Conservation (phyloP, 2,329 filamentous ascomycete species). For the Aspergillus felis region DNA sequence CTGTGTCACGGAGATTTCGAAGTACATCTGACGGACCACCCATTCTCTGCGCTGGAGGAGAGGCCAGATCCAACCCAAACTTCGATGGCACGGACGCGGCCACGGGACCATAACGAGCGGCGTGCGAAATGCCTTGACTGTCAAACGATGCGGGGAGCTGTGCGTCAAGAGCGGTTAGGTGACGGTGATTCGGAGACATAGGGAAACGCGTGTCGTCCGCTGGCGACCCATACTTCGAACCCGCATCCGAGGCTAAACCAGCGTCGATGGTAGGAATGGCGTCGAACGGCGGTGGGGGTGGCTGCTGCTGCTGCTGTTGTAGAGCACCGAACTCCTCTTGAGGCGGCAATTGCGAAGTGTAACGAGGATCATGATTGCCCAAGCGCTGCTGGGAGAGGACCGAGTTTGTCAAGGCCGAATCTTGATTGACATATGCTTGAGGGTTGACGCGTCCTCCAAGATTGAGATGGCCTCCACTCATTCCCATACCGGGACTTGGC, state of each 20-base stretch:
- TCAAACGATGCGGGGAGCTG: constrained; percentile 93
- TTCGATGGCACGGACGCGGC: constrained; percentile 89
- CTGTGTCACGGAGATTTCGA: constrained; percentile 61
- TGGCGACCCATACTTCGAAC: constrained; percentile 75
- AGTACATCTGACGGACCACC: constrained; percentile 62
- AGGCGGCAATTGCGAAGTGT: constrained; percentile 36
- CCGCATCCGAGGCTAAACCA: constrained; percentile 55
- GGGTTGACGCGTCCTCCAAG: constrained; percentile 65
- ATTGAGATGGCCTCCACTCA: constrained; percentile 59
- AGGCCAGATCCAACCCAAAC: constrained; percentile 71
- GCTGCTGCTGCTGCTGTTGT: constrained; percentile 37
- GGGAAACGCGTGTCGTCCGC: constrained; percentile 73
- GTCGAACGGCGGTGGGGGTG: constrained; percentile 40
- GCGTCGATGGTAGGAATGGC: constrained; percentile 56
- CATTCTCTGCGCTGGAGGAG: constrained; percentile 68
- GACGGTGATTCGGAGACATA: constrained; percentile 67
- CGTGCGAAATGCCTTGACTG: constrained; percentile 89
- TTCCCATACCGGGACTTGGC: constrained; percentile 48
- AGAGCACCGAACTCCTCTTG: constrained; percentile 44
- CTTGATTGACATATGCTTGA: constrained; percentile 58
- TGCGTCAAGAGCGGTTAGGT: constrained; percentile 89
- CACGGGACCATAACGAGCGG: constrained; percentile 83
- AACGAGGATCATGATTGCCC: constrained; percentile 47
- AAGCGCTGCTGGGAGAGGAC: constrained; percentile 61
- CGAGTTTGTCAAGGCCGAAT: constrained; percentile 70